Evolutionary conservation across 2,329 filamentous ascomycete genomes (phyloP).

Genomic region (Colletotrichum incanum): DNA sequence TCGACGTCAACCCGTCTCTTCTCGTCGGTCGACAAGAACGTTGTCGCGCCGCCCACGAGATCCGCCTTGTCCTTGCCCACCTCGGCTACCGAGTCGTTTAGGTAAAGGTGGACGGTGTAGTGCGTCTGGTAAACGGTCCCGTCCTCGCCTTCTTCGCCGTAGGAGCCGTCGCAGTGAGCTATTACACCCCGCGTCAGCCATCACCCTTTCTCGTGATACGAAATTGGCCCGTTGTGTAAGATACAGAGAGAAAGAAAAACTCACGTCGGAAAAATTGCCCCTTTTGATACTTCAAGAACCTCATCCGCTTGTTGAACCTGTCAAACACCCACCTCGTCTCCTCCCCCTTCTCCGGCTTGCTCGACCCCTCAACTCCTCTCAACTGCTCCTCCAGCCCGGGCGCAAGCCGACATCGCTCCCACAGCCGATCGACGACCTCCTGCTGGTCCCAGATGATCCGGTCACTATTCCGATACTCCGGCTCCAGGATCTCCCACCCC

Average conservation of each 20-base stretch:
- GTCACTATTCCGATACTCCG: constrained; percentile 78
- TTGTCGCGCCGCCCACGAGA: constrained; percentile 69
- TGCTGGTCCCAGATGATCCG: constrained; percentile 82
- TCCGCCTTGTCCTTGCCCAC: constrained; percentile 51
- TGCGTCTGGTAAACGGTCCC: constrained; percentile 61
- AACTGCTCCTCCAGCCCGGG: constrained; percentile 60
- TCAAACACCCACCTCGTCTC: constrained; percentile 57
- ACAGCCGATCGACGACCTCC: constrained; percentile 74
- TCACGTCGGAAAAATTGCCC: constrained; percentile 80
- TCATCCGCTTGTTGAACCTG: constrained; percentile 79
- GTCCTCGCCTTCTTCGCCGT: constrained; percentile 66
- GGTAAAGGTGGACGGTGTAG: constrained; percentile 71
- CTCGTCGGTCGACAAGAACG: constrained; percentile 64
- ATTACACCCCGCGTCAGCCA: constrained; percentile 29
- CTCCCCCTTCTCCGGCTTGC: constrained; percentile 31
- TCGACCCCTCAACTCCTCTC: constrained; percentile 50
- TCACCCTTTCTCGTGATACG: neutral
- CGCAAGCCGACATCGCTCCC: constrained; percentile 68
- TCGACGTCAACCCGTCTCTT: constrained; percentile 66
- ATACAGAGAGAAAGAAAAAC: constrained; percentile 46
- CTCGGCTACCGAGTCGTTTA: constrained; percentile 64
- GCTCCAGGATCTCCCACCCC: constrained; percentile 71
- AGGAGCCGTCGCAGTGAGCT: constrained; percentile 79
- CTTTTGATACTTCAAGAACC: constrained; percentile 80
- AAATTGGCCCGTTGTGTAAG: neutral